Evolutionary conservation across 2,329 filamentous ascomycete genomes (phyloP).

Genomic region (Trichophyton mentagrophytes): DNA sequence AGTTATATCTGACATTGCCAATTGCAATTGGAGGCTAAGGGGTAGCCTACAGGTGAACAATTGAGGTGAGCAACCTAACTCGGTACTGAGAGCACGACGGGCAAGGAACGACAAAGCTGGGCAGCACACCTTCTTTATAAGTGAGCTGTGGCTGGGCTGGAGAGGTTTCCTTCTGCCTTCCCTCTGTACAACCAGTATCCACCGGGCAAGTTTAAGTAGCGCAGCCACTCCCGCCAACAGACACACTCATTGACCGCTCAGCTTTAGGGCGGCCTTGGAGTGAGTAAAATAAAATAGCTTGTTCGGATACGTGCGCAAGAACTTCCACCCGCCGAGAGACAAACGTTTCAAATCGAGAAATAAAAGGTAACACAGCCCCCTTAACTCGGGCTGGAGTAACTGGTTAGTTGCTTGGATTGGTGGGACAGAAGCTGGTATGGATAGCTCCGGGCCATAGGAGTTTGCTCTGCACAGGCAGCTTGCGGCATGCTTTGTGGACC

Average conservation of each 20-base stretch:
- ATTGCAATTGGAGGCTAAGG: background rate
- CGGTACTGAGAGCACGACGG: background rate
- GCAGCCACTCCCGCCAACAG: background rate
- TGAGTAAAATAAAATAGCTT: background rate
- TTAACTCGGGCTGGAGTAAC: background rate
- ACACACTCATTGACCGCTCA: background rate
- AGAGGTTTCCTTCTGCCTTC: background rate
- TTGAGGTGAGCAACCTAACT: background rate
- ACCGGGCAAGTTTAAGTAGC: background rate
- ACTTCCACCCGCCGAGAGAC: background rate
- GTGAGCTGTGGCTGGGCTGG: background rate
- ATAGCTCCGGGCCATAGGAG: background rate
- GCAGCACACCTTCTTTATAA: background rate
- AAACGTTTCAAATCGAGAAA: background rate
- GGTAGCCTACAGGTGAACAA: background rate
- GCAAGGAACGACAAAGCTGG: background rate
- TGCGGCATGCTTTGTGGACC: background rate
- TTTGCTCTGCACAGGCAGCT: background rate
- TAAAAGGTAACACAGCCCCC: background rate
- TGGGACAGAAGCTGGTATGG: background rate
- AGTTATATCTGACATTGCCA: background rate
- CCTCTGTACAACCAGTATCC: background rate
- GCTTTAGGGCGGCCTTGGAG: background rate
- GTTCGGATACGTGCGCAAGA: background rate
- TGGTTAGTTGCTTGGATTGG: no score